These are phyloP conservation scores for Carallia pectinifolia DNA, from an alignment of 345 rosid species.

Conservation along the genomic window DNA sequence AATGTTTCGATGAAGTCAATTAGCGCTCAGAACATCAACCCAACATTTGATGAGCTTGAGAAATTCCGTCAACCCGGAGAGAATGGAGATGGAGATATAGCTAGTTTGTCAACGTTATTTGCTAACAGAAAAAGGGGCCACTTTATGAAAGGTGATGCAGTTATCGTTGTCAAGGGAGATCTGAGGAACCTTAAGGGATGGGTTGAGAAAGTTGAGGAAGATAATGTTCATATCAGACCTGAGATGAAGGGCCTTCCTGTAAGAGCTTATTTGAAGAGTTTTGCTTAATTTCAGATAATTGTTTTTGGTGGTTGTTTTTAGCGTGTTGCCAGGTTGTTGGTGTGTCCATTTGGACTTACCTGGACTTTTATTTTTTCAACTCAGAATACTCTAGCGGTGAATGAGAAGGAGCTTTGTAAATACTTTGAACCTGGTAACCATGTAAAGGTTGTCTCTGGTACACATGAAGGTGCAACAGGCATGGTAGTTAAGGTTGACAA, in stretches of 20 bases:
- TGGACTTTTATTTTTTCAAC: conserved; percentile 10
- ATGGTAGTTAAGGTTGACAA: conserved; percentile 98
- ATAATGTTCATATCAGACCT: conserved; percentile 80
- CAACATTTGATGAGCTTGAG: conserved; percentile 94
- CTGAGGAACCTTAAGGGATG: conserved; percentile 90
- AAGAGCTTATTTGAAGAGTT: conserved; percentile 29
- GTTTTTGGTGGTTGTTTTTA: conserved; percentile 3
- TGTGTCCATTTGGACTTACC: conserved; percentile 2
- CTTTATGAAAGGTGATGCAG: conserved; percentile 97
- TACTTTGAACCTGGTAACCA: conserved; percentile 97
- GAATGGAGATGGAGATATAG: conserved; percentile 74
- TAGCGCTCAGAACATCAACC: conserved; percentile 66
- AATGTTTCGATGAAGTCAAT: conserved; percentile 83
- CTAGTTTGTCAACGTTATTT: conserved; percentile 76
- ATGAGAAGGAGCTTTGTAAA: conserved; percentile 87
- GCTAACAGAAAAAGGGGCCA: conserved; percentile 95
- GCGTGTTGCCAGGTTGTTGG: not conserved
- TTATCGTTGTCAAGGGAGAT: conserved; percentile 91
- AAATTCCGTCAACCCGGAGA: conserved; percentile 78
- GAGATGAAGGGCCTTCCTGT: conserved; percentile 94
- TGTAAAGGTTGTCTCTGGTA: conserved; percentile 91
- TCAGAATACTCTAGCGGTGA: conserved; percentile 85
- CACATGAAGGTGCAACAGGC: conserved; percentile 93
- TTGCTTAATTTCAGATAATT: not conserved
- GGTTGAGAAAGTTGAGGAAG: conserved; percentile 99